Conservation (phyloP, 768 basidiomycete genomes). For the Hygrophoropsis aurantiaca region DNA sequence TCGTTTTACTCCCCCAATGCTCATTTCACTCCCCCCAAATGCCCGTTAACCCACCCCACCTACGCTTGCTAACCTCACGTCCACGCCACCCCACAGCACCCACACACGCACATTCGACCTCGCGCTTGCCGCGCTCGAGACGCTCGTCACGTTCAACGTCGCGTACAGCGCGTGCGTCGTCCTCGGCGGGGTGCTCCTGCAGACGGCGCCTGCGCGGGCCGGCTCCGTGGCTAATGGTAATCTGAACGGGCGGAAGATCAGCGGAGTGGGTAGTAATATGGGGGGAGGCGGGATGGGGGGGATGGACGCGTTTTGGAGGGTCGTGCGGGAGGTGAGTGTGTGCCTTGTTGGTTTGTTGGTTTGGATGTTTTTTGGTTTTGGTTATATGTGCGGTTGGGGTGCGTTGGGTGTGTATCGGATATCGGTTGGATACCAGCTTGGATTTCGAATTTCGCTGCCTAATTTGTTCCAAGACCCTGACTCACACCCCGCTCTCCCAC, state of each 20-base stretch:
- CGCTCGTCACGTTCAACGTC: constrained; percentile 75
- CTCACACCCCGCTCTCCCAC: background rate
- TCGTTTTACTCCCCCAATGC: too few species aligned
- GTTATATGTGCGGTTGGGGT: background rate
- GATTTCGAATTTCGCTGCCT: too few species aligned
- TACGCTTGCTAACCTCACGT: too few species aligned
- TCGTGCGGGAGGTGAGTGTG: constrained; percentile 79
- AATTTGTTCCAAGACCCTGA: too few species aligned
- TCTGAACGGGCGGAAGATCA: too few species aligned
- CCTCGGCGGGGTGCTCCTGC: constrained; percentile 83
- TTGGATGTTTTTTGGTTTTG: background rate
- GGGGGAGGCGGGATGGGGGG: constrained; percentile 44
- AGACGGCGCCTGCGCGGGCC: constrained; percentile 69
- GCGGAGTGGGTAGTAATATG: too few species aligned
- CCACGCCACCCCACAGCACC: constrained; percentile 26
- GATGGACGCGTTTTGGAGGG: constrained; percentile 81
- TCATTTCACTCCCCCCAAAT: background rate
- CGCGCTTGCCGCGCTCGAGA: constrained; percentile 75
- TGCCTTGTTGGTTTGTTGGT: background rate
- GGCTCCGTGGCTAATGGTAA: background rate
- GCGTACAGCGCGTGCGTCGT: constrained; percentile 84
- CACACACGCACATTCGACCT: constrained; percentile 81
- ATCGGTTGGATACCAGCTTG: too few species aligned
- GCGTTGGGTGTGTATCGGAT: too few species aligned
- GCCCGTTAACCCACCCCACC: background rate